Evolutionary conservation across 2,329 filamentous ascomycete genomes (phyloP).

Genomic region (Ascochyta pisi): DNA sequence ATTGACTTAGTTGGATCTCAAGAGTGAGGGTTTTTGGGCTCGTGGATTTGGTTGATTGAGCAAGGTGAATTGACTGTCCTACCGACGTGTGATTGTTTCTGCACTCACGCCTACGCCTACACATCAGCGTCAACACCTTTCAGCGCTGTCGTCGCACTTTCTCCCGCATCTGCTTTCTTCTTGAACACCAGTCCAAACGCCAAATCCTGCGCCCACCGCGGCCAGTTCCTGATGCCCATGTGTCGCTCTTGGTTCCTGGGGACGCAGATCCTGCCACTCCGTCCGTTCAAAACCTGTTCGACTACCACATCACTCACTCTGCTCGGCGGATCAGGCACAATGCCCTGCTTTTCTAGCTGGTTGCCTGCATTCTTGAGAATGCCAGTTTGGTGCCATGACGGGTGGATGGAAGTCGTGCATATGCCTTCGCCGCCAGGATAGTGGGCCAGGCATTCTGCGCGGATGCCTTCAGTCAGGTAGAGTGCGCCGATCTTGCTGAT

Average conservation of each 20-base stretch:
- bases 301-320: conserved; percentile 33
- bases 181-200: conserved; percentile 21
- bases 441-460: conserved; percentile 32
- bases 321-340: conserved; percentile 24
- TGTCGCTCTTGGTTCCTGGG: conserved; percentile 24
- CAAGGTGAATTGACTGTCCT: too few relatives aligned
- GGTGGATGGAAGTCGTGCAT: conserved; percentile 40
- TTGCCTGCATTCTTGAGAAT: conserved; percentile 29
- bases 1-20: too few relatives aligned
- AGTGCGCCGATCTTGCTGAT: conserved; percentile 38
- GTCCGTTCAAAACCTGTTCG: conserved; percentile 33
- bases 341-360: conserved; percentile 20
- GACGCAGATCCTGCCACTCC: conserved; percentile 32
- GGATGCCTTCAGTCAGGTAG: conserved; percentile 41
- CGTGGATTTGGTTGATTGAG: too few relatives aligned
- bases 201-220: conserved; percentile 37
- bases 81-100: too few relatives aligned
- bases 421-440: conserved; percentile 35
- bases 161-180: background rate
- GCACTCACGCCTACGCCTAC: too few relatives aligned
- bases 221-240: conserved; percentile 25
- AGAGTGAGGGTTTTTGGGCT: too few relatives aligned
- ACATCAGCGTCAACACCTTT: background rate
- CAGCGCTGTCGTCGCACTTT: background rate
- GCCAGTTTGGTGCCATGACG: conserved; percentile 35